These are phyloP conservation scores for Vitis rupestris DNA, from an alignment of 164 flowering plant genomes.

Conservation along the genomic window DNA sequence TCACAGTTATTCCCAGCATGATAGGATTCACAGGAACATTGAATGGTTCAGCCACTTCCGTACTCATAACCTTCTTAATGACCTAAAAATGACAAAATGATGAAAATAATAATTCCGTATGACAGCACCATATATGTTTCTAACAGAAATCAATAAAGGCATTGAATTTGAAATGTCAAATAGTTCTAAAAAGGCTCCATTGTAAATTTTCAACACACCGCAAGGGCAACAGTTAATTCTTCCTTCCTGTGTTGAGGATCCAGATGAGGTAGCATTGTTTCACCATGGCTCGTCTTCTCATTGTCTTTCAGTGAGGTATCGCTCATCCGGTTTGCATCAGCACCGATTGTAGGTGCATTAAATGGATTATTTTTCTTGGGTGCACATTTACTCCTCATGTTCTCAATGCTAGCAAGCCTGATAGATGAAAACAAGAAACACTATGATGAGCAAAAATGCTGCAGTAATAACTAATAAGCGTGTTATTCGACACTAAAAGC, in stretches of 20 bases:
- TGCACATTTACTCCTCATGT: conserved; percentile 83
- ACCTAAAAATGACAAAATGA: conserved; percentile 45
- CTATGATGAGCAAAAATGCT: no score
- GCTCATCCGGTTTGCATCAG: conserved; percentile 22
- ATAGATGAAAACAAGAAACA: not conserved
- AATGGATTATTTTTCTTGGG: conserved; percentile 69
- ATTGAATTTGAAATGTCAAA: no score
- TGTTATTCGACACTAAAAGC: no score
- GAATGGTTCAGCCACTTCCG: conserved; percentile 98
- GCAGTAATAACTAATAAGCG: no score
- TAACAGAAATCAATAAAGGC: not conserved
- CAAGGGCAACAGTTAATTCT: conserved; percentile 51
- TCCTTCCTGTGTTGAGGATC: conserved; percentile 43
- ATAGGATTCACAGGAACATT: conserved; percentile 90
- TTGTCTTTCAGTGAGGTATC: conserved; percentile 20
- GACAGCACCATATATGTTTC: not conserved
- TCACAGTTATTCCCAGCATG: conserved; percentile 94
- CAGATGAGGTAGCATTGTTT: conserved; percentile 18
- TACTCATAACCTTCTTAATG: conserved; percentile 91
- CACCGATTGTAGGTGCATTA: conserved; percentile 14
- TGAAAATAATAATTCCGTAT: not conserved
- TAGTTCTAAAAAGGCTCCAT: not conserved
- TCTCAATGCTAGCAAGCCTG: conserved; percentile 6
- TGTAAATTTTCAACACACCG: conserved; percentile 17
- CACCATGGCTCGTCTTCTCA: conserved; percentile 26